Percentiles rank a stretch among this genome's conserved stretches.
phyloP scores from a whole-genome alignment of 192 early-diverging fungal species.

The Chytriomyces sp. region DNA sequence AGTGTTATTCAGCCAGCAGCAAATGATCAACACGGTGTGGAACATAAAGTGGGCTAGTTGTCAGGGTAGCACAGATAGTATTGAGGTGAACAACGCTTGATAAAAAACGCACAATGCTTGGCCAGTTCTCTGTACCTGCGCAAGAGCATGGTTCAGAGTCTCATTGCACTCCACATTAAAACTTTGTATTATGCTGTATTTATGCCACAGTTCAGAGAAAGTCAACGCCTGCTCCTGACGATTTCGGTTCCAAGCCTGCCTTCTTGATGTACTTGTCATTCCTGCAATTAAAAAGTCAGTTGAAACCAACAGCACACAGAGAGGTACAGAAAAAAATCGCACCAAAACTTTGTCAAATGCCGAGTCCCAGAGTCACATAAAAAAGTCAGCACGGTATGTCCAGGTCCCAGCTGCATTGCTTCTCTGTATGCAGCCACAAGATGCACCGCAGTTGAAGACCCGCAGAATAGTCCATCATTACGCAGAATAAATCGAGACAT shows the following conservation, averaged over 20 bases:
- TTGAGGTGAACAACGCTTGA: too few relatives aligned
- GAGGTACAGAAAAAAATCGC: background rate
- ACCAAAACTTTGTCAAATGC: conserved; percentile 96
- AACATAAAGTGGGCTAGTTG: too few relatives aligned
- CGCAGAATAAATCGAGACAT: conserved; percentile 87
- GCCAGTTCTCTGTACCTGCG: too few relatives aligned
- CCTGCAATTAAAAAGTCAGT: background rate
- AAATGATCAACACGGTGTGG: too few relatives aligned
- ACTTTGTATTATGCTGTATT: too few relatives aligned
- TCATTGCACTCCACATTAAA: too few relatives aligned
- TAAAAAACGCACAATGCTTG: too few relatives aligned
- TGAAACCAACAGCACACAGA: background rate
- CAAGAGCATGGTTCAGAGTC: too few relatives aligned
- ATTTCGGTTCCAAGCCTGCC: conserved; percentile 11
- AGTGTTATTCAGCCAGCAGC: too few relatives aligned
- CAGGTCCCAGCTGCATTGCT: conserved; percentile 78
- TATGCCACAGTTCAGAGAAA: background rate
- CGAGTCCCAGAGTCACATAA: conserved; percentile 90
- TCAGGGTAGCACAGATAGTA: too few relatives aligned
- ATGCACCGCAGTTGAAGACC: conserved; percentile 89
- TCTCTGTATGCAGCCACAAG: conserved; percentile 84
- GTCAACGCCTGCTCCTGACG: background rate
- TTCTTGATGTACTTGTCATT: conserved; percentile 19
- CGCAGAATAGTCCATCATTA: conserved; percentile 88
- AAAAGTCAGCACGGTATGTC: conserved; percentile 89